Conservation (phyloP, 139 green algal genomes). For the Tetraselmis striata region DNA sequence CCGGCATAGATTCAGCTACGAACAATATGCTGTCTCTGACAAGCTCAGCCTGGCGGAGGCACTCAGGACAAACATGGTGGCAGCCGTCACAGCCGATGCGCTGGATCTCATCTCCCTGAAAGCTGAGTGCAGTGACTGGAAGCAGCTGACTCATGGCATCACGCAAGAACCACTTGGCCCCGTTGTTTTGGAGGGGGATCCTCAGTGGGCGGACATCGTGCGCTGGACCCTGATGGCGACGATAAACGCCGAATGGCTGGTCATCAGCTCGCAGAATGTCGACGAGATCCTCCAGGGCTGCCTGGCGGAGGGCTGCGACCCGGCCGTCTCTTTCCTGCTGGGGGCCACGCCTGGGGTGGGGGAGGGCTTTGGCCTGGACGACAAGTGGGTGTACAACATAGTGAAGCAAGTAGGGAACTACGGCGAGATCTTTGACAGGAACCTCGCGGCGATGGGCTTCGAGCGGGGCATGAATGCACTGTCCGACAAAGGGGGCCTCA, state of each 20-base stretch:
- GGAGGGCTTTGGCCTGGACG: not conserved
- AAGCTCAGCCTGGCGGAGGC: not conserved
- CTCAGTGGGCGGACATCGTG: not conserved
- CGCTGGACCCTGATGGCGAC: not conserved
- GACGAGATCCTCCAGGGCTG: not conserved
- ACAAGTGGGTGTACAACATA: not conserved
- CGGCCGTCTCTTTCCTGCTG: not conserved
- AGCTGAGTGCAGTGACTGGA: no score
- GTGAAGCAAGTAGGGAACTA: not conserved
- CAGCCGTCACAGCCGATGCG: not conserved
- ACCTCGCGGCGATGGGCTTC: not conserved
- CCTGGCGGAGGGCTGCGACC: not conserved
- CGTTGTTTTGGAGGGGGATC: not conserved
- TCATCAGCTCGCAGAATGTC: not conserved
- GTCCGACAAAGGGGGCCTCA: not conserved
- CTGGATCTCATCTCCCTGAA: not conserved
- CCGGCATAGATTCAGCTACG: not conserved
- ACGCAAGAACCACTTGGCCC: not conserved
- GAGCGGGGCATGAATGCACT: not conserved
- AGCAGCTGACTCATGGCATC: not conserved
- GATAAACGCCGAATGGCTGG: not conserved
- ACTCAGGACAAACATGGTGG: not conserved
- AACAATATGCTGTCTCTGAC: not conserved
- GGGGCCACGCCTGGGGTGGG: not conserved
- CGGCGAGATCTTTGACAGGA: not conserved